These are phyloP conservation scores for Trichoderma sp. DNA, from an alignment of 2,329 filamentous ascomycete species.

Conservation along the genomic window DNA sequence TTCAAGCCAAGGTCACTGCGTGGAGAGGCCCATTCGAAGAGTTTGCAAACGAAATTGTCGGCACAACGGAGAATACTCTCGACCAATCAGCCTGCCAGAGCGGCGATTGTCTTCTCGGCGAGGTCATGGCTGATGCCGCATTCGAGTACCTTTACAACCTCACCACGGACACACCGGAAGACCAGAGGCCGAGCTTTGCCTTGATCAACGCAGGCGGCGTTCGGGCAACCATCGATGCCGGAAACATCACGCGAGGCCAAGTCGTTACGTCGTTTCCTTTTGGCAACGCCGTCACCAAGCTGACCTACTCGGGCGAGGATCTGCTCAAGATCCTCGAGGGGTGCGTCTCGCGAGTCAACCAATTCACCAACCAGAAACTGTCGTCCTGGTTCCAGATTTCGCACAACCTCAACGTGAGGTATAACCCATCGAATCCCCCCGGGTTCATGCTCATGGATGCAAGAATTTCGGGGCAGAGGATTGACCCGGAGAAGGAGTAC, in stretches of 20 bases:
- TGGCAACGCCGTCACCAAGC: constrained; percentile 60
- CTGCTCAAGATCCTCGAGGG: constrained; percentile 59
- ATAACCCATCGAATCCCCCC: constrained; percentile 49
- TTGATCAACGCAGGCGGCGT: constrained; percentile 63
- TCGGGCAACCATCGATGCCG: constrained; percentile 59
- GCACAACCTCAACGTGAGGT: constrained; percentile 52
- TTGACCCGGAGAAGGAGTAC: constrained; percentile 49
- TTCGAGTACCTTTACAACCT: constrained; percentile 55
- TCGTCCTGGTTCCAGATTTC: constrained; percentile 61
- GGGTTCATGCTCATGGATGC: constrained; percentile 53
- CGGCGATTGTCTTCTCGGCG: constrained; percentile 56
- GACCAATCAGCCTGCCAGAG: constrained; percentile 57
- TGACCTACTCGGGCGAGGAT: constrained; percentile 50
- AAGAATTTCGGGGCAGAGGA: constrained; percentile 45
- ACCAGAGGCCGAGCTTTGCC: constrained; percentile 49
- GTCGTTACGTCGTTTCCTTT: constrained; percentile 65
- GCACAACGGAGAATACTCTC: constrained; percentile 51
- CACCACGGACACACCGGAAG: constrained; percentile 29
- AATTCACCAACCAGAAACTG: constrained; percentile 50
- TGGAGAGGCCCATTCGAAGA: constrained; percentile 61
- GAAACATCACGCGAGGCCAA: constrained; percentile 60
- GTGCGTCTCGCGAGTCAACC: constrained; percentile 52
- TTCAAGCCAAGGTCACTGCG: constrained; percentile 55
- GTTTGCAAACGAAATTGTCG: constrained; percentile 56
- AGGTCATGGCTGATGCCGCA: constrained; percentile 58